Conservation (phyloP, 129 eudicot genomes). For the Scalesia atractyloides region DNA sequence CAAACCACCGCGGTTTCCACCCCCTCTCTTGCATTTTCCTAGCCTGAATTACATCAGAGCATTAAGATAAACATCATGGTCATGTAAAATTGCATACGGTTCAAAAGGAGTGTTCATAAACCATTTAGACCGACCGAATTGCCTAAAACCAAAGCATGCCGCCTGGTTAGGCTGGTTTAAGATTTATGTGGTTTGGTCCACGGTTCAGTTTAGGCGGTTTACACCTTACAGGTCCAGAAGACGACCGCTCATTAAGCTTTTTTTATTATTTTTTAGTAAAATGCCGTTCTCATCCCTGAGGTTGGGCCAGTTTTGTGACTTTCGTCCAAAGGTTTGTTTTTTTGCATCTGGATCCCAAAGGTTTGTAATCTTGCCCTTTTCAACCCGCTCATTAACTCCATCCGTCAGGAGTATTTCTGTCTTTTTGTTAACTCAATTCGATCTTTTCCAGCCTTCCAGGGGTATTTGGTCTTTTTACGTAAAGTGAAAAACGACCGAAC, state of each 20-base stretch:
- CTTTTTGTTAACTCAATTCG: no score
- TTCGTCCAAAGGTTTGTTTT: no score
- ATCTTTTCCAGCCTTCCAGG: no score
- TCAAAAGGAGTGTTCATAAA: background rate
- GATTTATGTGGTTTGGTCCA: background rate
- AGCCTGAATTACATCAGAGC: constrained; percentile 53
- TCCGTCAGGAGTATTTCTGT: no score
- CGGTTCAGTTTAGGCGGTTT: background rate
- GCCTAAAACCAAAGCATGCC: background rate
- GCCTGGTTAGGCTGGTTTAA: background rate
- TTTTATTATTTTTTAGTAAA: background rate
- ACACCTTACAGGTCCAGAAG: background rate
- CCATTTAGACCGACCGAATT: background rate
- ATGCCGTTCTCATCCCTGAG: no score
- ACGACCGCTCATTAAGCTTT: background rate
- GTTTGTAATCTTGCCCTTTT: no score
- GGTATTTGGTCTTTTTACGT: no score
- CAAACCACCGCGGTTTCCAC: constrained; percentile 96
- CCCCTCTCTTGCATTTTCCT: constrained; percentile 97
- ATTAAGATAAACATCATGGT: background rate
- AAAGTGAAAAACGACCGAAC: no score
- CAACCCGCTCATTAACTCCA: no score
- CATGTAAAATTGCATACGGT: background rate
- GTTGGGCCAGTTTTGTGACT: no score
- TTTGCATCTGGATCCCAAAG: no score